Evolutionary conservation across 805 yeast genomes (phyloP).

Genomic region (Kluyveromyces dobzhanskii): DNA sequence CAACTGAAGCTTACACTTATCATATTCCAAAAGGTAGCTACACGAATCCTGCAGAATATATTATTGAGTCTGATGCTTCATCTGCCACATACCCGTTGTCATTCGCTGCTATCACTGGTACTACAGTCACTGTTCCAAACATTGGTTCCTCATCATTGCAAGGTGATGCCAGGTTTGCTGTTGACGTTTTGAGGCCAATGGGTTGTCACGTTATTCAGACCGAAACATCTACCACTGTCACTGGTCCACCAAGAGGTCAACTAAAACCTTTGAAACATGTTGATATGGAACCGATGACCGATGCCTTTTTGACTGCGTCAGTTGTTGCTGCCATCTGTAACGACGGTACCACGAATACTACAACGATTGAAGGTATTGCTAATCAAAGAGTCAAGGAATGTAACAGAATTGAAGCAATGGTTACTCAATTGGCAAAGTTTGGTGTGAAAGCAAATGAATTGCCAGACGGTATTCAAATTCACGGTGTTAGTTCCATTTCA

Average conservation of each 20-base stretch:
- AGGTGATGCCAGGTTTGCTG: constrained; percentile 96
- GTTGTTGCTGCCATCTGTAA: constrained; percentile 93
- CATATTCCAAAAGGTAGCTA: constrained; percentile 82
- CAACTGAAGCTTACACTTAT: constrained; percentile 73
- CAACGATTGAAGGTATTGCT: constrained; percentile 90
- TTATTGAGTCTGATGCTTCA: constrained; percentile 93
- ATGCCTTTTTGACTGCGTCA: constrained; percentile 93
- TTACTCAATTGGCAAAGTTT: constrained; percentile 75
- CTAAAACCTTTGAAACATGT: constrained; percentile 65
- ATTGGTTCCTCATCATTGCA: constrained; percentile 88
- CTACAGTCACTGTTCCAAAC: constrained; percentile 87
- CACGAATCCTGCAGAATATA: constrained; percentile 73
- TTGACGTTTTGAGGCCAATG: constrained; percentile 88
- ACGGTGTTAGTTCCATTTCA: constrained; percentile 48
- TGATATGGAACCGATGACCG: constrained; percentile 99
- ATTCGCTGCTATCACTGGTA: constrained; percentile 92
- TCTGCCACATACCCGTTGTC: constrained; percentile 98
- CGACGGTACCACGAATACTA: constrained; percentile 39
- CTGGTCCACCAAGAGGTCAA: constrained; percentile 70
- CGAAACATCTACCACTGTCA: constrained; percentile 79
- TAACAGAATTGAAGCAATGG: constrained; percentile 94
- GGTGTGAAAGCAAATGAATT: constrained; percentile 81
- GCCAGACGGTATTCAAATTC: constrained; percentile 86
- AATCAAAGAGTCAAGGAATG: constrained; percentile 98
- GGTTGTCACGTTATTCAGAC: constrained; percentile 86